phyloP scores from a whole-genome alignment of 108 stramenopile species.

The Licmophora abbreviata region DNA sequence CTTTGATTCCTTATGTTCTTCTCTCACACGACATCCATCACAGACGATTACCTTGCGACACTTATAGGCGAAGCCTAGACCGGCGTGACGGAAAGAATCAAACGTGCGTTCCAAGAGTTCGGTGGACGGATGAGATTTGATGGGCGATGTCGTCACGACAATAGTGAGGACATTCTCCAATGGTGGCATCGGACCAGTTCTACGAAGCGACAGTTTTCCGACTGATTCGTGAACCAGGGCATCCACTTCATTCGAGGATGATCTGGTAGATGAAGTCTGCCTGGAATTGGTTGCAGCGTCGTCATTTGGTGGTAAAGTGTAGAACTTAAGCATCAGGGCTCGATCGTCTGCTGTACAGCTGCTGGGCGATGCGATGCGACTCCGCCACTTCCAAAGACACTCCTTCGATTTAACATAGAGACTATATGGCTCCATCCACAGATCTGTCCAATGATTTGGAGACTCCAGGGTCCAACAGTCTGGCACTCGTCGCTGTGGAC shows the following conservation, averaged over 20 bases:
- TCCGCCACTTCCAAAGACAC: constrained; percentile 60
- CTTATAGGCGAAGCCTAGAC: constrained; percentile 57
- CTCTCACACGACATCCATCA: constrained; percentile 52
- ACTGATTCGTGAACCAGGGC: no score
- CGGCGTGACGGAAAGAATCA: constrained; percentile 57
- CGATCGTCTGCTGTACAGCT: constrained; percentile 1
- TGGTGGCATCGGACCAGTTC: constrained; percentile 24
- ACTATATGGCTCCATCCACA: constrained; percentile 26
- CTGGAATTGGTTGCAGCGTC: background rate
- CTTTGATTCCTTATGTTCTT: constrained; percentile 17
- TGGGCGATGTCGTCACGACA: constrained; percentile 77
- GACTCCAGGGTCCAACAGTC: constrained; percentile 51
- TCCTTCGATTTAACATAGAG: constrained; percentile 39
- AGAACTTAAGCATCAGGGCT: constrained; percentile 15
- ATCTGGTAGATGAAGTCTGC: background rate
- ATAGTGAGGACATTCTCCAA: constrained; percentile 68
- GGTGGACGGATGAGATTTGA: constrained; percentile 76
- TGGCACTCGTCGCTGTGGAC: constrained; percentile 40
- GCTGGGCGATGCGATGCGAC: constrained; percentile 15
- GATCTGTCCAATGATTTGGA: constrained; percentile 22
- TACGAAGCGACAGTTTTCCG: constrained; percentile 7
- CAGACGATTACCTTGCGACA: constrained; percentile 78
- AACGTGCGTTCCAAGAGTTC: constrained; percentile 65
- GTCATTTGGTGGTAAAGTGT: constrained; percentile 5
- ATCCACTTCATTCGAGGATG: constrained; percentile 8